These are phyloP conservation scores for Jamesozyma lodderae DNA, from an alignment of 805 yeast species.

Conservation along the genomic window DNA sequence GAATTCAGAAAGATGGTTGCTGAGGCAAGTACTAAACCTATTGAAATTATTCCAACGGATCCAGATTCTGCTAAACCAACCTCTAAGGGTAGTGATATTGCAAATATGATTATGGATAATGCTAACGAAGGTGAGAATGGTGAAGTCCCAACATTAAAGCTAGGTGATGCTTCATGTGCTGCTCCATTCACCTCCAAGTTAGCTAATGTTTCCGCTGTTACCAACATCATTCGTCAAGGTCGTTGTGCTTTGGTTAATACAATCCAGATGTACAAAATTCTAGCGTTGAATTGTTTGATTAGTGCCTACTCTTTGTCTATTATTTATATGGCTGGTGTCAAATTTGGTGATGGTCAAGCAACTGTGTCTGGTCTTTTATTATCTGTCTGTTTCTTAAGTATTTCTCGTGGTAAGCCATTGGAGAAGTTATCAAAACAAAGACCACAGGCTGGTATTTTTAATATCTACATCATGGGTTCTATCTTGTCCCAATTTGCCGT, in stretches of 20 bases:
- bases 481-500: conserved; percentile 93
- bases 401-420: conserved; percentile 87
- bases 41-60: conserved; percentile 29
- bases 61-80: conserved; percentile 44
- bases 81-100: conserved; percentile 37
- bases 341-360: conserved; percentile 97
- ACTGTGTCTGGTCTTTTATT: conserved; percentile 88
- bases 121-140: conserved; percentile 37
- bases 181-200: conserved; percentile 97
- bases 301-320: conserved; percentile 94
- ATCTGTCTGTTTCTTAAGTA: conserved; percentile 89
- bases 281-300: conserved; percentile 93
- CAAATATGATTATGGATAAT: conserved; percentile 27
- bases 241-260: conserved; percentile 96
- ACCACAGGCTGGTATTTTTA: conserved; percentile 96
- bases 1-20: conserved; percentile 57
- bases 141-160: conserved; percentile 86
- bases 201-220: conserved; percentile 84
- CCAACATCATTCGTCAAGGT: conserved; percentile 92
- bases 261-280: conserved; percentile 96
- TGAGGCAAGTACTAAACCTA: conserved; percentile 37
- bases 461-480: conserved; percentile 93
- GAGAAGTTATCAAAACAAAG: conserved; percentile 85
- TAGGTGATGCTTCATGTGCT: conserved; percentile 98
- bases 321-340: conserved; percentile 91